Evolutionary conservation across 441 rosid species (phyloP).

Genomic region (Erodium texanum): DNA sequence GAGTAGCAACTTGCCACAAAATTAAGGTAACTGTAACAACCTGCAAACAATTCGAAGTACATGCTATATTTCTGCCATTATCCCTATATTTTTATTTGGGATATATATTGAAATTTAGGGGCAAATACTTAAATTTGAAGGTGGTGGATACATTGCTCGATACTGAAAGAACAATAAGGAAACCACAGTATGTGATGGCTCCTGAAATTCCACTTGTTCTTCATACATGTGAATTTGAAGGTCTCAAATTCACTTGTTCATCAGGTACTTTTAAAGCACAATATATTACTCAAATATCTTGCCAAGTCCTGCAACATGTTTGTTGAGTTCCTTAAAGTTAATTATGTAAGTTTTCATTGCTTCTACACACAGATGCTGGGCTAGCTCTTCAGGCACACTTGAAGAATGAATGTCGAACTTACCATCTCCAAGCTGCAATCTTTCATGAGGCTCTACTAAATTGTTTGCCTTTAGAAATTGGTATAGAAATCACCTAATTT

Average conservation of each 20-base stretch:
- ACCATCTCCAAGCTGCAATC: conserved; percentile 64
- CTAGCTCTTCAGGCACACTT: conserved; percentile 54
- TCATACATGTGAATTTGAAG: conserved; percentile 64
- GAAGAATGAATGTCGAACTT: conserved; percentile 43
- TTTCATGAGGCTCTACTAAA: conserved; percentile 55
- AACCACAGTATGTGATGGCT: conserved; percentile 81
- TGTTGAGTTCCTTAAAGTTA: not conserved
- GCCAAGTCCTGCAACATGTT: not conserved
- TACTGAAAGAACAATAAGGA: conserved; percentile 45
- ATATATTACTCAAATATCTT: not conserved
- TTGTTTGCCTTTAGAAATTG: conserved; percentile 37
- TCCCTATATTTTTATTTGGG: not conserved
- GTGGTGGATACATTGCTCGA: conserved; percentile 66
- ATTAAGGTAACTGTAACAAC: too few species aligned
- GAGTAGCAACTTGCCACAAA: too few species aligned
- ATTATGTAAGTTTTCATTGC: not conserved
- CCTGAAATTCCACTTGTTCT: conserved; percentile 77
- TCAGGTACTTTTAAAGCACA: conserved; percentile 37
- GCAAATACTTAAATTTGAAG: conserved; percentile 23
- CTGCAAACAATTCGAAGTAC: too few species aligned
- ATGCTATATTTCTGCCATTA: too few species aligned
- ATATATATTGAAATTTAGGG: conserved; percentile 10
- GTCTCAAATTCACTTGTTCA: conserved; percentile 61
- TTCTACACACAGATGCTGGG: conserved; percentile 39
- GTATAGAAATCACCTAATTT: conserved; percentile 22